Evolutionary conservation across 306 rosid genomes (phyloP).

Genomic region (Vigna angularis): DNA sequence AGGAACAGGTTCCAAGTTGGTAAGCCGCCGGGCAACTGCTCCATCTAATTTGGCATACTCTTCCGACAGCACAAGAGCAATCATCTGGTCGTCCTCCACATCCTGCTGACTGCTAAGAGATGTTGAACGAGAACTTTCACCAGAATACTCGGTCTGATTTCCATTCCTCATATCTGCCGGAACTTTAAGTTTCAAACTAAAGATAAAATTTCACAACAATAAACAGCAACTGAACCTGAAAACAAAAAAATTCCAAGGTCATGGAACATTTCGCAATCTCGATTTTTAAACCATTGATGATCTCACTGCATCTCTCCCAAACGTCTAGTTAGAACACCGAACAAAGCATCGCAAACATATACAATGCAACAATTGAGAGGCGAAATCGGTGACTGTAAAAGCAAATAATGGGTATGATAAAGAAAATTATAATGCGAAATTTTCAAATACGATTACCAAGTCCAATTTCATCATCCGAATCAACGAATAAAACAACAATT

Average conservation of each 20-base stretch:
- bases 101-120: slow-evolving; percentile 64
- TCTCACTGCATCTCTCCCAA: background rate
- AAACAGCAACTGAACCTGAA: slow-evolving; percentile 36
- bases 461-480: background rate
- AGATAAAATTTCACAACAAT: background rate
- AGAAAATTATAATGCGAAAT: slow-evolving; percentile 10
- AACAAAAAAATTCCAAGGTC: background rate
- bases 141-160: slow-evolving; percentile 43
- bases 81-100: slow-evolving; percentile 76
- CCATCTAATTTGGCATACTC: slow-evolving; percentile 84
- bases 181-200: slow-evolving; percentile 8
- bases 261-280: slow-evolving; percentile 7
- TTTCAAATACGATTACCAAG: background rate
- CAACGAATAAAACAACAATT: slow-evolving; percentile 3
- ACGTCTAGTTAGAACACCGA: slow-evolving; percentile 4
- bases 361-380: background rate
- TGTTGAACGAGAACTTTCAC: slow-evolving; percentile 71
- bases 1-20: slow-evolving; percentile 73
- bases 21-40: slow-evolving; percentile 63
- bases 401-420: background rate
- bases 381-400: background rate
- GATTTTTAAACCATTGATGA: background rate
- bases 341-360: background rate
- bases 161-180: slow-evolving; percentile 49
- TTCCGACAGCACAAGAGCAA: slow-evolving; percentile 72